Evolutionary conservation across 129 eudicot genomes (phyloP).

Genomic region (Saussurea involucrata): DNA sequence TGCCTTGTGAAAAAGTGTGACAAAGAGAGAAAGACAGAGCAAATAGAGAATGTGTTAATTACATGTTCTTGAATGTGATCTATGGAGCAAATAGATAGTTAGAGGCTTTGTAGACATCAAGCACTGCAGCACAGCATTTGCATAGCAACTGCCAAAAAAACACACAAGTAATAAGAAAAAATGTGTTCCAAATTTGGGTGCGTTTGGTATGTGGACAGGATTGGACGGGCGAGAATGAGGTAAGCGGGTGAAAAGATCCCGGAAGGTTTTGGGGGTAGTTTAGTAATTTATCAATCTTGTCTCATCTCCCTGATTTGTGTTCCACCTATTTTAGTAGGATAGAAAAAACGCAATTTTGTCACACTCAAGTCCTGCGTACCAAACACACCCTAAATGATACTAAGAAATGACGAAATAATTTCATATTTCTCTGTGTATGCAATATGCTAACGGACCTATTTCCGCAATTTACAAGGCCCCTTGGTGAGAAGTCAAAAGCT

Average conservation of each 20-base stretch:
- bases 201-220: background rate
- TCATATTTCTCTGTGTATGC: background rate
- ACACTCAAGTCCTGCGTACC: background rate
- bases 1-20: background rate
- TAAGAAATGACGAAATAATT: background rate
- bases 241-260: no score
- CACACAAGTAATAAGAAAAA: background rate
- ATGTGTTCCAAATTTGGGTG: background rate
- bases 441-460: constrained; percentile 55
- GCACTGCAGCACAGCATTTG: constrained; percentile 96
- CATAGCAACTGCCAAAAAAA: constrained; percentile 71
- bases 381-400: background rate
- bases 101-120: constrained; percentile 90
- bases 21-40: background rate
- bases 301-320: background rate
- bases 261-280: background rate
- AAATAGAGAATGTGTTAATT: constrained; percentile 16
- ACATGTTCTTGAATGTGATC: constrained; percentile 85
- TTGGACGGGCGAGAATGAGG: background rate
- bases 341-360: background rate
- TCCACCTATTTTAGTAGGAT: background rate
- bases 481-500: constrained; percentile 57
- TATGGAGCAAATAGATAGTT: constrained; percentile 60
- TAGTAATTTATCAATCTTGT: background rate
- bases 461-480: constrained; percentile 94